Conservation (phyloP, 805 yeast genomes). For the Komagataella mondaviorum region DNA sequence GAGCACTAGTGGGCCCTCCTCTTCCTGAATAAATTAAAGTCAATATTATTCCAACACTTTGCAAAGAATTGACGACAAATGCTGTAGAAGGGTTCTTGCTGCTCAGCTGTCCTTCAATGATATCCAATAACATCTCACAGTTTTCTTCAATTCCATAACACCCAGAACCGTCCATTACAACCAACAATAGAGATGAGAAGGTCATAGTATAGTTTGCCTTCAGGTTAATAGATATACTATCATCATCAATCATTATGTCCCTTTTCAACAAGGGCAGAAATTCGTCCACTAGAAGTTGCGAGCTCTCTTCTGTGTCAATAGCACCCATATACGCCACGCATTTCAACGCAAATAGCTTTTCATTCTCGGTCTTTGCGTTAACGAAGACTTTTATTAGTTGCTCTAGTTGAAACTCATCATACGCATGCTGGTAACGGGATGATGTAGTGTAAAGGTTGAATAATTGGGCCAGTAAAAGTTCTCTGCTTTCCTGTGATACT, state of each 20-base stretch:
- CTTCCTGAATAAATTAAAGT: slow-evolving; percentile 28
- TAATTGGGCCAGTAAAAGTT: slow-evolving; percentile 34
- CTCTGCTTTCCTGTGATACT: slow-evolving; percentile 32
- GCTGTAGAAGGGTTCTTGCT: slow-evolving; percentile 15
- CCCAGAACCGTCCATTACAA: slow-evolving; percentile 33
- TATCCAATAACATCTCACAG: slow-evolving; percentile 26
- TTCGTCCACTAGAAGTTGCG: slow-evolving; percentile 16
- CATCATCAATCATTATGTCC: slow-evolving; percentile 6
- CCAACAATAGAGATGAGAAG: slow-evolving; percentile 20
- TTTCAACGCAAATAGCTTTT: slow-evolving; percentile 15
- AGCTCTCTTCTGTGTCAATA: slow-evolving; percentile 39
- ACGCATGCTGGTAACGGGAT: slow-evolving; percentile 4
- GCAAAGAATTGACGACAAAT: slow-evolving; percentile 28
- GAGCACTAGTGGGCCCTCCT: slow-evolving; percentile 16
- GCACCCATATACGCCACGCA: slow-evolving; percentile 26
- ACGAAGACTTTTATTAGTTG: slow-evolving; percentile 17
- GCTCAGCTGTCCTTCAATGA: slow-evolving; percentile 20
- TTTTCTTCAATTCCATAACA: slow-evolving; percentile 35
- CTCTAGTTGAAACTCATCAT: slow-evolving; percentile 1
- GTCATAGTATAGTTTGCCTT: slow-evolving; percentile 11
- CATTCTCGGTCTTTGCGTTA: slow-evolving; percentile 4
- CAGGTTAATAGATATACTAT: slow-evolving; percentile 5
- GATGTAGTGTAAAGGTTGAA: slow-evolving; percentile 29
- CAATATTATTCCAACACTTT: slow-evolving; percentile 30
- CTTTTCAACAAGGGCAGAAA: slow-evolving; percentile 15